Evolutionary conservation across 1,284 basidiomycete species (phyloP), one percentile per base, ranked within the genome.

Genomic region (Erythrobasidium hasegawianum): DNA sequence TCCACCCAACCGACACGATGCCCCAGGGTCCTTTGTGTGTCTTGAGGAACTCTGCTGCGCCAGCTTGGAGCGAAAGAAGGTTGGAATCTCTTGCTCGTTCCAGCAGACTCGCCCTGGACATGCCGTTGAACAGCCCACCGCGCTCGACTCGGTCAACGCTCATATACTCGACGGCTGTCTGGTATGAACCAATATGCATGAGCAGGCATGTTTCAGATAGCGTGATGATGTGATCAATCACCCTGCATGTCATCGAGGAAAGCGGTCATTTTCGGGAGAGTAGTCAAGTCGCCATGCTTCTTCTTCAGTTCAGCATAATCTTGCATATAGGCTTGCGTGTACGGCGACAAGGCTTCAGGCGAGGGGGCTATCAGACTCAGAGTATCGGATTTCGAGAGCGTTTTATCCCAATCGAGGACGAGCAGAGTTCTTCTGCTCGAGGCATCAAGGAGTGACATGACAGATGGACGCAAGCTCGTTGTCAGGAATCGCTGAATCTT

Each of bases 1-100:
- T 65, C 62, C 62, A 65, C 13, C 62, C 62, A 16, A 65, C 62
- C 29, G 62, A 65, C 20, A 65, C 49, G 33, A 65, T 65, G 22
- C 55, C 62, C 62, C 62, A 65, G 2, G 41, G 47, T 5, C 62
- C 62, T 41, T 41, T 18, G 43, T 57, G 54, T 13, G 1, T 39
- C 18, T 40, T 57, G 10, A 65, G 45, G 3, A 65, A 41, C 3
- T 65, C 62, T 9, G 52, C 47, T 16, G 55, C 54, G n/a, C 62
- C 62, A 10, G 16, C 2, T 39, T 65, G 62, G 14, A 65, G 41
- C 5, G 50, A 26, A 1, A 65, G 56, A 11, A 39, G 39, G 2
- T 10, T 49, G 9, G 13, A n/a, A 26, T 65, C 40, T 24, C 45
- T 24, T 5, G 62, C 55, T 7, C 62, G 62, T 26, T 33, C 27